Evolutionary conservation across 73 alveolate genomes (phyloP), one percentile per base, ranked within the genome.

Genomic region (Blepharisma stoltei): DNA sequence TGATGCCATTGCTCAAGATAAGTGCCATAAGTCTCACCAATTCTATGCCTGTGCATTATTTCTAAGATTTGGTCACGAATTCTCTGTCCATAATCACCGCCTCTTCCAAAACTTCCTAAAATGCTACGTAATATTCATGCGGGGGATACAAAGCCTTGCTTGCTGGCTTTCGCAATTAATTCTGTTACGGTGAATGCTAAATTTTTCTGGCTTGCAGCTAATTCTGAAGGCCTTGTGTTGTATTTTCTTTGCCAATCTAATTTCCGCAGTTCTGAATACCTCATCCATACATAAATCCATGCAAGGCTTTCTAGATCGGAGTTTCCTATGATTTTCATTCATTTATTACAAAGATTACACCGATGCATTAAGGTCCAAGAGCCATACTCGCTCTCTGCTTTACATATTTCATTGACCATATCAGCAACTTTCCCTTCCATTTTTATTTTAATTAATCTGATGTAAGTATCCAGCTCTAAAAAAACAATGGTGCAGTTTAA

Each of bases 1-100:
- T 94, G 95, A 86, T 94, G 99, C 99, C 99, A 94, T 81, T 94
- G 94, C 75, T 94, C 98, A 60, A 14, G 23, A 54, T 67, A 60
- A 1, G 14, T 60, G 18, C 23, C 48, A 60, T 60, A 25, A 60
- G 14, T 8, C 5, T 60, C 73, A 4, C 14, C 23, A 60, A 60
- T 60, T 25, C 46, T 25, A 25, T 60, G 14, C 23, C 84, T 78
- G 77, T 92, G 98, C 94, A 92, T 92, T 43, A 92, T 92, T 54
- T 85, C 91, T 67, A 94, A 81, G 49, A 94, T 94, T 81, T 94
- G 97, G 86, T 94, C 99, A 37, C 97, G 73, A 1, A 94, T 93
- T 71, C 90, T 92, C 77, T 94, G 97, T n/a, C 99, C 99, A 20
- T 94, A 83, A 23, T 94, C 94, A 20, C 96, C 92, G 0, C 97